These are phyloP conservation scores for Ophiostoma sp. DNA, from an alignment of 2,329 filamentous ascomycete genomes.

Conservation along the genomic window DNA sequence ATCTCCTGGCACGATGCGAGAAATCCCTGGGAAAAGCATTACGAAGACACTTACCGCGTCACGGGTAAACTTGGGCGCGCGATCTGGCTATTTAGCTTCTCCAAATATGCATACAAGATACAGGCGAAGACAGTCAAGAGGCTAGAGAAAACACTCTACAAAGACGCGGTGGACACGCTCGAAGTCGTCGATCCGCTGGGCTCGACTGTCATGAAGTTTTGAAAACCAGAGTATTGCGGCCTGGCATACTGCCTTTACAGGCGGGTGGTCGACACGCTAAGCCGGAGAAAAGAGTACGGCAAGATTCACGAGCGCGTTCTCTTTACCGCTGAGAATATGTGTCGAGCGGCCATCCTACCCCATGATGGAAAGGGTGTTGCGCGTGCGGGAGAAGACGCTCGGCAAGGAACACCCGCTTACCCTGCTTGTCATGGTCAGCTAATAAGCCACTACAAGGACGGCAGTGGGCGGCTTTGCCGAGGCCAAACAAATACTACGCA, in stretches of 20 bases:
- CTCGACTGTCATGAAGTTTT: slow-evolving; percentile 11
- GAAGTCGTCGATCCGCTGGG: slow-evolving; percentile 1
- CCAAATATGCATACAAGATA: not conserved
- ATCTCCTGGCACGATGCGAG: not conserved
- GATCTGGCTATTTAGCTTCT: slow-evolving; percentile 3
- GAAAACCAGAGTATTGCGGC: not conserved
- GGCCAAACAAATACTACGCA: slow-evolving; percentile 2
- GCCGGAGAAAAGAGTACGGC: not conserved
- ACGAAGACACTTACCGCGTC: slow-evolving; percentile 10
- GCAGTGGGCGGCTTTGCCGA: not conserved
- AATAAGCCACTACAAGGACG: slow-evolving; percentile 1
- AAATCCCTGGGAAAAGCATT: not conserved
- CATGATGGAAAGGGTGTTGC: slow-evolving; percentile 10
- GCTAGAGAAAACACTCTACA: slow-evolving; percentile 3
- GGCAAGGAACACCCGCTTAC: slow-evolving; percentile 12
- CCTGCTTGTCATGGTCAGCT: slow-evolving; percentile 16
- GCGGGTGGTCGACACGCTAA: slow-evolving; percentile 10
- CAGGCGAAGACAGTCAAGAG: not conserved
- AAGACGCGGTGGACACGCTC: slow-evolving; percentile 10
- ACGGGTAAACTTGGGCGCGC: slow-evolving; percentile 7
- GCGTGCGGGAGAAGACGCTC: not conserved
- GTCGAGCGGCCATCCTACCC: slow-evolving; percentile 4
- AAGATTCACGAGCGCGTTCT: slow-evolving; percentile 1
- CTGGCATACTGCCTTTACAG: slow-evolving; percentile 8
- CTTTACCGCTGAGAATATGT: slow-evolving; percentile 14